Base-by-base conservation (phyloP, 1,284 basidiomycete genomes). In the Cryptococcus jaspeensis region DNA sequence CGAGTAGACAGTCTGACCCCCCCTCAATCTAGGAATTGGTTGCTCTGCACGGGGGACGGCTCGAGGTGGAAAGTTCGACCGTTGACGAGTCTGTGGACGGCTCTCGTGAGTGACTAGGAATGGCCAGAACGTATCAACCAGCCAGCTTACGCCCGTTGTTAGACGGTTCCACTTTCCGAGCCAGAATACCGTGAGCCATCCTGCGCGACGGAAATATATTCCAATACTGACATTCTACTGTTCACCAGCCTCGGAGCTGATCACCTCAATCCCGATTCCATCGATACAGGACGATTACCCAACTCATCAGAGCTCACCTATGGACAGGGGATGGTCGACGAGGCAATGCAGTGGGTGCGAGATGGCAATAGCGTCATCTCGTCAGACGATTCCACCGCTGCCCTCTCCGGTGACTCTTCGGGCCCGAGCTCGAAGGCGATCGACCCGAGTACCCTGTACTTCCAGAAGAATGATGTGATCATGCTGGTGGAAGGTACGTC, bases 21-120 rank as follows among this genome's bases (percentile, higher is more conserved):
- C 50, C 41, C 6, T 44, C 36, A 20, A 16, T 46, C 25, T 42
- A 69, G 54, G 78, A 78, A 61, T 66, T 80, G 40, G 75, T 81
- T 59, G 77, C 79, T 52, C 64, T 79, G 2, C 76, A 80, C 55
- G 75, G 76, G 7, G 79, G 79, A 5, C 66, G 63, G 0, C 62
- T 81, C 44, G 71, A 73, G 13, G 73, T 80, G 20, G 71, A 77
- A n/a, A 74, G 71, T 52, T 39, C 43, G 1, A 74, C 72, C 0
- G 67, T 61, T 2, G 59, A 60, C 7, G 75, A 79, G 57, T 68
- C 67, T 16, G 13, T 3, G 1, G 67, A 72, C 38, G 71, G 70
- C 9, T 59, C 65, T 13, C 74, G 71, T 70, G 48, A 49, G 61
- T 65, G 16, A n/a, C n/a, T 28, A 15, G 7, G 1, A 18, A 37